Conservation (phyloP, 106 monocot species). For the Xerophyta viscosa region DNA sequence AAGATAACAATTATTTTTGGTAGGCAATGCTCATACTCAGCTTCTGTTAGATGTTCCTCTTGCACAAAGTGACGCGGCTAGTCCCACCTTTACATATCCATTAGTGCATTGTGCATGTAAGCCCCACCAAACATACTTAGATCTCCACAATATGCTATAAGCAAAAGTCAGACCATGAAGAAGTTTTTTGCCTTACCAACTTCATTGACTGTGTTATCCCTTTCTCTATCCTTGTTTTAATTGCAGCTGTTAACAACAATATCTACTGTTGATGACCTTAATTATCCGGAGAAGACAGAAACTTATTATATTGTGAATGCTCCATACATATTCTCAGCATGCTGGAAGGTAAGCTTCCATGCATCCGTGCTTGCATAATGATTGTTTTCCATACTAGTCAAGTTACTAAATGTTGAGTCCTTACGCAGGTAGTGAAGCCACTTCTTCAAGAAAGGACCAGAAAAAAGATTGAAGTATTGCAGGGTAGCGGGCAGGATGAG, state of each 20-base stretch:
- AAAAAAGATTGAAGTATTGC: constrained; percentile 33
- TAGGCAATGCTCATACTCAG: too few species aligned
- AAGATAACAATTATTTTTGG: too few species aligned
- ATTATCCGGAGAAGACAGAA: constrained; percentile 95
- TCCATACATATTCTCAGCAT: constrained; percentile 90
- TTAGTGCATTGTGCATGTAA: too few species aligned
- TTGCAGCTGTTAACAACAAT: constrained; percentile 78
- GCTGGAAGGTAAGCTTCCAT: constrained; percentile 70
- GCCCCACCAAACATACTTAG: too few species aligned
- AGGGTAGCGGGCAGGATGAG: constrained; percentile 30
- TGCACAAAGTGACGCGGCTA: too few species aligned
- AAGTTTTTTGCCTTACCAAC: neutral
- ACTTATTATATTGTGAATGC: constrained; percentile 94
- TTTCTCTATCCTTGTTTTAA: too few species aligned
- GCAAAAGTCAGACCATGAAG: neutral
- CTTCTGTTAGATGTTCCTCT: too few species aligned
- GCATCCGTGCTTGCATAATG: neutral
- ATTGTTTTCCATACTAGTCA: neutral
- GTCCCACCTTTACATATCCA: too few species aligned
- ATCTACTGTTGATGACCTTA: constrained; percentile 89
- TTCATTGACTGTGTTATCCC: neutral
- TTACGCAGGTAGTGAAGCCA: constrained; percentile 80
- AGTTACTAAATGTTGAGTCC: neutral
- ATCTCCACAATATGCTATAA: too few species aligned
- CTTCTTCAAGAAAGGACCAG: constrained; percentile 52